Conservation (phyloP, 768 basidiomycete species). For the Lactifluus piperatus region DNA sequence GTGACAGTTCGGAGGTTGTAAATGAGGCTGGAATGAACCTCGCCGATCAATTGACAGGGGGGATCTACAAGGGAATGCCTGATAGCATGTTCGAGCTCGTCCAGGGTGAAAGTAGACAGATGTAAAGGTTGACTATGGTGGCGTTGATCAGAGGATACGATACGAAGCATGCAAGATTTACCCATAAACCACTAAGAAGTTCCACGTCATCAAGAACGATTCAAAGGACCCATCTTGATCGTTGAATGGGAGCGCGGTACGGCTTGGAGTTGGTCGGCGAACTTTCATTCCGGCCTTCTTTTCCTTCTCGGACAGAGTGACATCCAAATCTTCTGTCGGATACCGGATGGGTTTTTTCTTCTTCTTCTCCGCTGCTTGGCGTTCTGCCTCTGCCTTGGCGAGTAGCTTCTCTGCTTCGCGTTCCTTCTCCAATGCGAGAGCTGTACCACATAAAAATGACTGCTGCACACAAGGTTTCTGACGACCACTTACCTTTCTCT, state of each 20-base stretch:
- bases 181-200: conserved; percentile 92
- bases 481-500: conserved; percentile 50
- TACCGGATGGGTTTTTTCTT: conserved; percentile 89
- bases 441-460: conserved; percentile 26
- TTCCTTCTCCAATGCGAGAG: conserved; percentile 53
- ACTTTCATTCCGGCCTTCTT: conserved; percentile 68
- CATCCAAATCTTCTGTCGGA: conserved; percentile 87
- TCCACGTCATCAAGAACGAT: conserved; percentile 85
- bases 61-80: conserved; percentile 64
- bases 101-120: conserved; percentile 81
- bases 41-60: conserved; percentile 70
- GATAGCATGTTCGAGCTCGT: conserved; percentile 85
- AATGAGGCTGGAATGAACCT: conserved; percentile 83
- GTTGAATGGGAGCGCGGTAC: conserved; percentile 58
- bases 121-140: conserved; percentile 61
- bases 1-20: conserved; percentile 82
- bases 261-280: conserved; percentile 57
- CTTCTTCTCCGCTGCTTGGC: conserved; percentile 67
- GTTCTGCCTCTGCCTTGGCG: conserved; percentile 63
- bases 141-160: background rate
- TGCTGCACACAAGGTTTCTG: background rate
- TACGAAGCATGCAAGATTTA: conserved; percentile 26
- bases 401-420: conserved; percentile 55
- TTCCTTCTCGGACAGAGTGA: conserved; percentile 71
- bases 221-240: conserved; percentile 62